Evolutionary conservation across 768 basidiomycete species (phyloP), one percentile per base, ranked within the genome.

Genomic region (Candolleomyces efflorescens): DNA sequence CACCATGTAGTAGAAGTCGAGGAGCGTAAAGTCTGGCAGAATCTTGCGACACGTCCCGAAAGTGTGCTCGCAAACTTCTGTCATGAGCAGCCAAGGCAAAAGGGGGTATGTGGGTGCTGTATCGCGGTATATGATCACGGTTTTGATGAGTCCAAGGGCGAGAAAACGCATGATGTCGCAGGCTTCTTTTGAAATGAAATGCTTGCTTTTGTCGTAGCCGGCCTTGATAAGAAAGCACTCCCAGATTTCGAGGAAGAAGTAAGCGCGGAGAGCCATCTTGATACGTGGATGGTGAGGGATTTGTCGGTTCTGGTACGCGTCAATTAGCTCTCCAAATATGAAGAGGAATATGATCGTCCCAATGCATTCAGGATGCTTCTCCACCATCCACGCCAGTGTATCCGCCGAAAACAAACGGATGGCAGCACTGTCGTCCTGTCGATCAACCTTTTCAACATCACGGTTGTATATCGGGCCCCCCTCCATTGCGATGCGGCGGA

Each of bases 311-410:
- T 77, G 76, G 45, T 71, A 75, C 0, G 74, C 72, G 59, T 78
- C 74, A 15, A 71, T 50, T 0, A 76, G 60, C 47, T 78, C 73
- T 0, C 73, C 74, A 37, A 73, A 68, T 15, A 79, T 59, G 54
- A 79, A 80, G 1, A 79, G 68, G 57, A 73, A 80, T 1, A 73
- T 62, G 15, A 68, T 64, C 0, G 62, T 18, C 1, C 70, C 75
- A 0, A 61, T 20, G 0, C 64, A 44, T 2, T 73, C 65, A 0
- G 73, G 68, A 55, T 69, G 61, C 13, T 67, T 49, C 0, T 68
- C 49, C 2, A 57, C 48, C 9, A 71, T 27, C 12, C 54, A 71
- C 10, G 69, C 32, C 1, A 79, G 63, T 0, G 65, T 61, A 3
- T 59, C 58, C 0, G 73, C 71, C 5, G 73, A 78, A 56, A 78